A percentile compares a stretch with the other conserved stretches of the same genome.
Evolutionary conservation across 2,329 filamentous ascomycete species (phyloP).

Genomic region (Calonectria pauciramosa): DNA sequence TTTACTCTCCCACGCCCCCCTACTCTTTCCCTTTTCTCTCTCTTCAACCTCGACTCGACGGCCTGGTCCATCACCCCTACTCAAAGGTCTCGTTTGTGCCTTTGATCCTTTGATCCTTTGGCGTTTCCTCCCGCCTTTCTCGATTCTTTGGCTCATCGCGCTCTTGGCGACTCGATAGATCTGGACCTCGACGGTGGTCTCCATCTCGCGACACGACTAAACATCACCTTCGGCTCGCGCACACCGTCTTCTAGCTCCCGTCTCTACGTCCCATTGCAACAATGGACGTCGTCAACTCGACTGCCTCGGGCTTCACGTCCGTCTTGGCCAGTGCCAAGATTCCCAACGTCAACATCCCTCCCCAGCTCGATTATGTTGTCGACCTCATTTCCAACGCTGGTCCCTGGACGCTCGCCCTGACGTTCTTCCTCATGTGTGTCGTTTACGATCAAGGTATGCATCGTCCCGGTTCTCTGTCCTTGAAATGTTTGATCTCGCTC

Average conservation of each 20-base stretch:
- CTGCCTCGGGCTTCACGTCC: conserved; percentile 78
- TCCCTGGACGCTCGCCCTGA: conserved; percentile 74
- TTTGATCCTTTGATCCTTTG: conserved; percentile 21
- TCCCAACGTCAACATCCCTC: conserved; percentile 63
- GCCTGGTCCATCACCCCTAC: neutral
- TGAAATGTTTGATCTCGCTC: conserved; percentile 26
- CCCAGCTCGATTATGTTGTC: conserved; percentile 69
- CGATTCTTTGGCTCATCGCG: neutral
- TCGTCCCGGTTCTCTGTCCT: neutral
- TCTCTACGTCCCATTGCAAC: conserved; percentile 28
- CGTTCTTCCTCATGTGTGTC: conserved; percentile 78
- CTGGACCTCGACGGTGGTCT: neutral
- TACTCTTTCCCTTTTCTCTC: conserved; percentile 9
- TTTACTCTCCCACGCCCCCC: conserved; percentile 6
- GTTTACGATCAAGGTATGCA: conserved; percentile 91
- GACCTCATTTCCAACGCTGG: conserved; percentile 70
- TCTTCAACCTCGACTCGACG: conserved; percentile 17
- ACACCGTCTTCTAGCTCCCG: conserved; percentile 3
- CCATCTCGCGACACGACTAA: conserved; percentile 2
- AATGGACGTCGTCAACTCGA: conserved; percentile 72
- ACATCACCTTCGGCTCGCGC: neutral
- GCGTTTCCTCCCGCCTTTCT: neutral
- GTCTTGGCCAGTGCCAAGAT: conserved; percentile 74
- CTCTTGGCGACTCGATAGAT: neutral
- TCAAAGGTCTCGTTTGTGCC: conserved; percentile 11